phyloP scores from a whole-genome alignment of 306 rosid species.

The Sechiopsis laciniata region DNA sequence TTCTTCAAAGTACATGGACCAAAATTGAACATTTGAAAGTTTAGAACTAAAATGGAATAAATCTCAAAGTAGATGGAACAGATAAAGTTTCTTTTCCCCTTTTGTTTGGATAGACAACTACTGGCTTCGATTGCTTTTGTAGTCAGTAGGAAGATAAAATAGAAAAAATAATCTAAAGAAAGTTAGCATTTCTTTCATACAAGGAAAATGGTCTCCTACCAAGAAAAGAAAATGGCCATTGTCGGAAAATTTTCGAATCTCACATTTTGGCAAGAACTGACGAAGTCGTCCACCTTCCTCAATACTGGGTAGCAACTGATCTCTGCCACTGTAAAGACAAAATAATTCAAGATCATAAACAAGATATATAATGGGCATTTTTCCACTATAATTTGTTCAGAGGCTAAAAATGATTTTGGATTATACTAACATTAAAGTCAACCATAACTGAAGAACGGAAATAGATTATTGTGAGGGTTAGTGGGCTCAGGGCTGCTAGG shows the following conservation, averaged over 20 bases:
- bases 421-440: slow-evolving; percentile 4
- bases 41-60: too few species aligned
- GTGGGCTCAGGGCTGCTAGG: not conserved
- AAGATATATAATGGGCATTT: not conserved
- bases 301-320: slow-evolving; percentile 60
- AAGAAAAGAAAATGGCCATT: slow-evolving; percentile 72
- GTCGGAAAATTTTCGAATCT: slow-evolving; percentile 50
- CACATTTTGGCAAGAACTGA: slow-evolving; percentile 43
- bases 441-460: not conserved
- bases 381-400: not conserved
- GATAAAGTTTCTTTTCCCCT: slow-evolving; percentile 7
- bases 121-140: not conserved
- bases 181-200: not conserved
- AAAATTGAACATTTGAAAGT: too few species aligned
- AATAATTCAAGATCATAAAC: not conserved
- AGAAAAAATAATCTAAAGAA: not conserved
- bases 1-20: too few species aligned
- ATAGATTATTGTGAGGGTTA: not conserved
- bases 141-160: not conserved
- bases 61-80: not conserved
- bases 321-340: slow-evolving; percentile 55
- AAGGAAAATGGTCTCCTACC: slow-evolving; percentile 44
- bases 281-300: slow-evolving; percentile 58
- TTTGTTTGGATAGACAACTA: not conserved
- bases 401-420: not conserved